phyloP scores from a whole-genome alignment of 371 early-diverging fungal species.

The Aphelidium insulamus region DNA sequence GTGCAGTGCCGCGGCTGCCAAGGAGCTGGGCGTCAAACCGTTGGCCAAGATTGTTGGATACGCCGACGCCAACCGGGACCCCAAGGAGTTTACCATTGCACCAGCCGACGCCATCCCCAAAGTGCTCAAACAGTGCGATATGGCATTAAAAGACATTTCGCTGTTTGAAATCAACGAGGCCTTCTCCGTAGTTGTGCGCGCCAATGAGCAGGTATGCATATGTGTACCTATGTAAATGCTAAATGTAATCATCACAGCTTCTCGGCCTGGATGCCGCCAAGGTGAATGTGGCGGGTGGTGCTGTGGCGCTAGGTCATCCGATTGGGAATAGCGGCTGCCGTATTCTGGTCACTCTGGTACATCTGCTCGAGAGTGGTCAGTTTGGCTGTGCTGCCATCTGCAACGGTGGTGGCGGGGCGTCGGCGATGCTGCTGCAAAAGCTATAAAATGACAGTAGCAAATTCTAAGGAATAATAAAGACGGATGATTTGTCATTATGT shows the following conservation, averaged over 20 bases:
- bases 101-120: constrained; percentile 81
- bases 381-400: constrained; percentile 71
- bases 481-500: constrained; percentile 8
- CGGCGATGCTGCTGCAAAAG: constrained; percentile 54
- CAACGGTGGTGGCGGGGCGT: constrained; percentile 85
- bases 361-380: constrained; percentile 50
- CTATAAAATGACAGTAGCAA: too few relatives aligned
- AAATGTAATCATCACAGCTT: constrained; percentile 14
- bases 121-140: constrained; percentile 50
- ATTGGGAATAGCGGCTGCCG: constrained; percentile 56
- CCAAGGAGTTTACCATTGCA: constrained; percentile 81
- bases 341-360: constrained; percentile 63
- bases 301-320: constrained; percentile 82
- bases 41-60: constrained; percentile 51
- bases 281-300: constrained; percentile 74
- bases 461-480: background rate
- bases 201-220: constrained; percentile 32
- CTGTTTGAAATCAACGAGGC: constrained; percentile 88
- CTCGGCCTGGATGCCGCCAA: constrained; percentile 43
- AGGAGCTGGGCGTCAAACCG: constrained; percentile 51
- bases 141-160: constrained; percentile 44
- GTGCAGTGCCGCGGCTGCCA: constrained; percentile 51
- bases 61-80: constrained; percentile 62
- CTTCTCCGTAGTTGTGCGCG: constrained; percentile 72
- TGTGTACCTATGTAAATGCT: background rate